Conservation (phyloP, 352 stramenopile species). For the Poterioochromonas sp. region DNA sequence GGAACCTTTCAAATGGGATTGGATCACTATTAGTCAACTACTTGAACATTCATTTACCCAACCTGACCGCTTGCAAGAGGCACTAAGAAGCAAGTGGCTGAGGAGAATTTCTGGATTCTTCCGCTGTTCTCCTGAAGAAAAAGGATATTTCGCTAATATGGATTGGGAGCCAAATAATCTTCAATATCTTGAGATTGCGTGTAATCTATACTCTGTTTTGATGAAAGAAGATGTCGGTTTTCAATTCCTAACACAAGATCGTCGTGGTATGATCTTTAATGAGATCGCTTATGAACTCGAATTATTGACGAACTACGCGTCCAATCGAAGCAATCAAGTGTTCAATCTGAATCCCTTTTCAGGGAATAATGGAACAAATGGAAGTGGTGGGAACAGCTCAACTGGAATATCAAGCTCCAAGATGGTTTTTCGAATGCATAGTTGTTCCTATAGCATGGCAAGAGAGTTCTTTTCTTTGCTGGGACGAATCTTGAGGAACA, state of each 20-base stretch:
- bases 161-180: conserved; percentile 28
- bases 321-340: not conserved
- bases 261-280: conserved; percentile 13
- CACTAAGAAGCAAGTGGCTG: conserved; percentile 22
- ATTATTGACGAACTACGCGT: not conserved
- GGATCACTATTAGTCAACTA: conserved; percentile 3
- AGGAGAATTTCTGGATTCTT: conserved; percentile 23
- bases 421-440: not conserved
- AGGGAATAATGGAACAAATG: not conserved
- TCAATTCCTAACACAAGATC: conserved; percentile 13
- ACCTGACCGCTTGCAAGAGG: conserved; percentile 2
- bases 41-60: conserved; percentile 21
- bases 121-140: conserved; percentile 20
- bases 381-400: not conserved
- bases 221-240: not conserved
- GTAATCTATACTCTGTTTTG: conserved; percentile 28
- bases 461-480: conserved; percentile 24
- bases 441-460: not conserved
- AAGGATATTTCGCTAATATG: conserved; percentile 27
- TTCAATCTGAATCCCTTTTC: not conserved
- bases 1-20: conserved; percentile 34
- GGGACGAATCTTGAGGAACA: not conserved
- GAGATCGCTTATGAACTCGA: conserved; percentile 12
- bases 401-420: not conserved
- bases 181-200: conserved; percentile 25